Percentiles rank a stretch among this genome's conserved stretches.
These are phyloP conservation scores for Scopulariopsis brevicaulis DNA, from an alignment of 2,329 filamentous ascomycete species.

Conservation along the genomic window DNA sequence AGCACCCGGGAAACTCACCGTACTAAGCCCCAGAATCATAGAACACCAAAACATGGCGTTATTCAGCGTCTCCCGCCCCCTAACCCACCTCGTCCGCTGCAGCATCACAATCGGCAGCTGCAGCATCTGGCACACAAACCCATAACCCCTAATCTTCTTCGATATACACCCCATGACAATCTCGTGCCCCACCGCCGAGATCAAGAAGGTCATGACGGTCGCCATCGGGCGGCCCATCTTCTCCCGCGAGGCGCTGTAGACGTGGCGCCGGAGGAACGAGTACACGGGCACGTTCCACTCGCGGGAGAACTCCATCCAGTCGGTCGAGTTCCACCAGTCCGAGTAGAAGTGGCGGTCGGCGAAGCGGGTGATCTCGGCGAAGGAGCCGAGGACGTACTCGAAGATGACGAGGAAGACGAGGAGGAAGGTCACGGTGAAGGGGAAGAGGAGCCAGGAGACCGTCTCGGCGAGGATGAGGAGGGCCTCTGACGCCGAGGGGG, in stretches of 20 bases:
- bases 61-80: slow-evolving; percentile 66
- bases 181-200: slow-evolving; percentile 83
- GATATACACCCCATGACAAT: slow-evolving; percentile 97
- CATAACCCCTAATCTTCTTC: slow-evolving; percentile 90
- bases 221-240: slow-evolving; percentile 67
- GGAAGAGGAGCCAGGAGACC: slow-evolving; percentile 84
- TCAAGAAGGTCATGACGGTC: slow-evolving; percentile 82
- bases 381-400: slow-evolving; percentile 89
- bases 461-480: slow-evolving; percentile 77
- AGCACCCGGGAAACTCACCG: slow-evolving; percentile 41
- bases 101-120: slow-evolving; percentile 92
- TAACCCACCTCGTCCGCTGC: slow-evolving; percentile 69
- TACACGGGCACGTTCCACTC: slow-evolving; percentile 99
- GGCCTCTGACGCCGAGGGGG: slow-evolving; percentile 45
- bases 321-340: slow-evolving; percentile 66
- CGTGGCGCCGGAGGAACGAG: slow-evolving; percentile 86
- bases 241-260: slow-evolving; percentile 73
- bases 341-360: slow-evolving; percentile 89
- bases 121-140: slow-evolving; percentile 89
- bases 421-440: slow-evolving; percentile 92
- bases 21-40: slow-evolving; percentile 76
- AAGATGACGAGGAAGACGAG: slow-evolving; percentile 98
- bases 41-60: slow-evolving; percentile 86
- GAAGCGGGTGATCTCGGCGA: slow-evolving; percentile 88
- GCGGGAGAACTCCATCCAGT: slow-evolving; percentile 91